Evolutionary conservation across 768 basidiomycete genomes (phyloP).

Genomic region (Saitozyma podzolica): DNA sequence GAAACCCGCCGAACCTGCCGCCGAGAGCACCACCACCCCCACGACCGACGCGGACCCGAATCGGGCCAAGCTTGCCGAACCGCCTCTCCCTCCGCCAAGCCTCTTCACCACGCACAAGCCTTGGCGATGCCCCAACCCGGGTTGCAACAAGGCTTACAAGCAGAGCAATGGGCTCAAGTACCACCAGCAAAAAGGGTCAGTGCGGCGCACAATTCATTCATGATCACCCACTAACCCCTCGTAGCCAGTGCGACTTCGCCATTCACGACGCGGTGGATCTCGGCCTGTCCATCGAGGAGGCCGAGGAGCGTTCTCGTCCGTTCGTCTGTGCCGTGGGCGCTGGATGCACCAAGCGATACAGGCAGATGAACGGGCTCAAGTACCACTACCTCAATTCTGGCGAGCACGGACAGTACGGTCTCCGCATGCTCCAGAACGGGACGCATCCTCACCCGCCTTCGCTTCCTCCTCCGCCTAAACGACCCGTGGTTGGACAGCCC

Average conservation of each 20-base stretch:
- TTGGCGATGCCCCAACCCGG: conserved; percentile 79
- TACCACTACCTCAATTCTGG: conserved; percentile 98
- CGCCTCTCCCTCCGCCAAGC: conserved; percentile 42
- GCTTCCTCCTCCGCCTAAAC: not conserved
- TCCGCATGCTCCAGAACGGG: conserved; percentile 70
- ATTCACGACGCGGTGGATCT: conserved; percentile 71
- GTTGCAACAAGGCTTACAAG: conserved; percentile 95
- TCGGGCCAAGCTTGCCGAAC: conserved; percentile 13
- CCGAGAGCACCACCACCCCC: conserved; percentile 10
- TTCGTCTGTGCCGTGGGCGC: conserved; percentile 83
- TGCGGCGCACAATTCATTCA: not conserved
- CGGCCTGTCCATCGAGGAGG: conserved; percentile 67
- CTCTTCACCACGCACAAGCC: conserved; percentile 50
- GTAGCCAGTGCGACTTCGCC: conserved; percentile 81
- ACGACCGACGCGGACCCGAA: conserved; percentile 5
- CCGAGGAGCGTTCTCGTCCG: conserved; percentile 75
- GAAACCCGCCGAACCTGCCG: conserved; percentile 2
- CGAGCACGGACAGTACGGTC: conserved; percentile 86
- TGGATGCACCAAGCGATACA: conserved; percentile 70
- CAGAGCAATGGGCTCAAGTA: conserved; percentile 88
- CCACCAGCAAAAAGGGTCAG: conserved; percentile 46
- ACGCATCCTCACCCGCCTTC: conserved; percentile 44
- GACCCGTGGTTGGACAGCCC: not conserved
- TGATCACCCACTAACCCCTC: not conserved
- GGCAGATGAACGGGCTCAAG: conserved; percentile 94